These are phyloP conservation scores for Candida fluviatilis DNA, from an alignment of 805 yeast genomes.

Conservation along the genomic window DNA sequence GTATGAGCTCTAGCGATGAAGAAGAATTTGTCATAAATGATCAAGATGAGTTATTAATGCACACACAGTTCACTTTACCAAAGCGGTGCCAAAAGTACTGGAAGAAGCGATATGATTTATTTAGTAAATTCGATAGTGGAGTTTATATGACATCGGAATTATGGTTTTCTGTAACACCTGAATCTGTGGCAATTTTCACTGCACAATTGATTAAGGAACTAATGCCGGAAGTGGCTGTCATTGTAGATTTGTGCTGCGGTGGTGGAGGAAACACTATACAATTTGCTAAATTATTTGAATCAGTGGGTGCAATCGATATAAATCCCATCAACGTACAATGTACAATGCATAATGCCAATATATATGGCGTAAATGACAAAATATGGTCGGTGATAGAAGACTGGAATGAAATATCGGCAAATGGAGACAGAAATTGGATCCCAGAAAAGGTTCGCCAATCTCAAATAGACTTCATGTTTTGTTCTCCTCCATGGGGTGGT, in stretches of 20 bases:
- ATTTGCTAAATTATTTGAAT: slow-evolving; percentile 55
- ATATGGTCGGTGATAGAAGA: slow-evolving; percentile 49
- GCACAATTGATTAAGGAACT: slow-evolving; percentile 52
- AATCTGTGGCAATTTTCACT: slow-evolving; percentile 56
- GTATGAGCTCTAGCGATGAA: neutral
- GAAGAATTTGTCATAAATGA: slow-evolving; percentile 8
- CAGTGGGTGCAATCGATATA: slow-evolving; percentile 60
- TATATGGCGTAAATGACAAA: slow-evolving; percentile 55
- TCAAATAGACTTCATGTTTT: slow-evolving; percentile 50
- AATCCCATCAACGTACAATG: slow-evolving; percentile 61
- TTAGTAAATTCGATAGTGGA: slow-evolving; percentile 63
- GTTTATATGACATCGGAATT: slow-evolving; percentile 65
- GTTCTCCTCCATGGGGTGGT: slow-evolving; percentile 93
- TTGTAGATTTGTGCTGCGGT: slow-evolving; percentile 76
- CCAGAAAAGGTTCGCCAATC: slow-evolving; percentile 20
- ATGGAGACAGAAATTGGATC: slow-evolving; percentile 25
- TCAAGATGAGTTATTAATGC: slow-evolving; percentile 34
- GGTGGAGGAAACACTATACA: slow-evolving; percentile 87
- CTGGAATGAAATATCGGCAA: slow-evolving; percentile 34
- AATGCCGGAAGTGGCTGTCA: slow-evolving; percentile 43
- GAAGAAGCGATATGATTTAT: slow-evolving; percentile 56
- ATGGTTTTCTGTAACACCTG: slow-evolving; percentile 91
- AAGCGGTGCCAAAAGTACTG: slow-evolving; percentile 49
- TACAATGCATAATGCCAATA: slow-evolving; percentile 57
- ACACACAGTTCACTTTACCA: slow-evolving; percentile 37